phyloP scores from a whole-genome alignment of 1,284 basidiomycete genomes.

The Erythrobasidium hasegawianum region DNA sequence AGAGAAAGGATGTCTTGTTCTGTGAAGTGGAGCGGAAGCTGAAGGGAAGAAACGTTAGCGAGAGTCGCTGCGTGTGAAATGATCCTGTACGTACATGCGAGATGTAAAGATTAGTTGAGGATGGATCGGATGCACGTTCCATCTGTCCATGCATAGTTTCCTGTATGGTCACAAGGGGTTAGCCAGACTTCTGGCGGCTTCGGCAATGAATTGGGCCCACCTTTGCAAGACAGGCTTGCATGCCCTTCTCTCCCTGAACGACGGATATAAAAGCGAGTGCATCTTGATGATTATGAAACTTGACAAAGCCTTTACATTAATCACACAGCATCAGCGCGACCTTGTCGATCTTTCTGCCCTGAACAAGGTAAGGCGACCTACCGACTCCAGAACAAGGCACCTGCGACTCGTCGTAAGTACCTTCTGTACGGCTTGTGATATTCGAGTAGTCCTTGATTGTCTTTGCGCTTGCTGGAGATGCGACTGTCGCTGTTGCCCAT shows the following conservation, averaged over 20 bases:
- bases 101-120: constrained; percentile 24
- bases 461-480: constrained; percentile 17
- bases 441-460: constrained; percentile 16
- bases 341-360: too few relatives aligned
- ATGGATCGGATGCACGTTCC: constrained; percentile 20
- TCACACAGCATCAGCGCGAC: not conserved
- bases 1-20: constrained; percentile 21
- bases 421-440: not conserved
- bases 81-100: constrained; percentile 6
- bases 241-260: not conserved
- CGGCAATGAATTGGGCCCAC: not conserved
- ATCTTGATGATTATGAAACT: not conserved
- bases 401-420: not conserved
- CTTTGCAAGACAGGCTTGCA: constrained; percentile 31
- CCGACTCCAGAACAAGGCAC: too few relatives aligned
- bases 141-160: constrained; percentile 30
- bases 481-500: constrained; percentile 16
- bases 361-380: too few relatives aligned
- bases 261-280: not conserved
- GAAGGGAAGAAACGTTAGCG: not conserved
- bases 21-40: constrained; percentile 27
- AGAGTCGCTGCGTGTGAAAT: not conserved
- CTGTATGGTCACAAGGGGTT: not conserved
- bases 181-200: not conserved
- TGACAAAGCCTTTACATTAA: not conserved